phyloP scores from a whole-genome alignment of 2,329 filamentous ascomycete species.

The Colletotrichum shisoi region DNA sequence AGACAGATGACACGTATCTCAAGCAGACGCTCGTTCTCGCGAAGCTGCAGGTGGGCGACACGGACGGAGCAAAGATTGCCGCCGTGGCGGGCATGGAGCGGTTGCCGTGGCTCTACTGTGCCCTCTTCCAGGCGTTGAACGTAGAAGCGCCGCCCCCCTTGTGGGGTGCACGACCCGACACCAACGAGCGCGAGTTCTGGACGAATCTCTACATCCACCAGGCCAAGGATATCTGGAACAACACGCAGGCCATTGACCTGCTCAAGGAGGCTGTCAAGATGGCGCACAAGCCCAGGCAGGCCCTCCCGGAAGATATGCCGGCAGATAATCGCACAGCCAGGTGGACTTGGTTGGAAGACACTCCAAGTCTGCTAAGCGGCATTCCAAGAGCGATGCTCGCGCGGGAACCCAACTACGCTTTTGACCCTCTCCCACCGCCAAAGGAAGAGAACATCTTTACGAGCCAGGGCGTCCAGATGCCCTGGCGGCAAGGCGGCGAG shows the following conservation, averaged over 20 bases:
- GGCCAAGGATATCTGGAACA: conserved; percentile 87
- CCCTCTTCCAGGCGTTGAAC: conserved; percentile 80
- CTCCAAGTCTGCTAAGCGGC: conserved; percentile 72
- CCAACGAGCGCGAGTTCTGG: conserved; percentile 70
- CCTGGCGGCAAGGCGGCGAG: conserved; percentile 50
- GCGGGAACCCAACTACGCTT: conserved; percentile 73
- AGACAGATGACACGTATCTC: conserved; percentile 68
- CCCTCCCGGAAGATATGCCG: conserved; percentile 53
- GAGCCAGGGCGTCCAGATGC: conserved; percentile 52
- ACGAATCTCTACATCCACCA: conserved; percentile 78
- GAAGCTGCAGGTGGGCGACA: conserved; percentile 70
- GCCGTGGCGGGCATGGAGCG: conserved; percentile 73
- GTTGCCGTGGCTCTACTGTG: conserved; percentile 84
- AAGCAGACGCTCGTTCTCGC: conserved; percentile 80
- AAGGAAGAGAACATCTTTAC: conserved; percentile 63
- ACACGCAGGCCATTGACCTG: conserved; percentile 71
- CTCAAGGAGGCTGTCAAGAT: conserved; percentile 74
- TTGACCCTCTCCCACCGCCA: conserved; percentile 81
- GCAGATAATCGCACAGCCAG: conserved; percentile 67
- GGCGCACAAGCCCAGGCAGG: conserved; percentile 53
- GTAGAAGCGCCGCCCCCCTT: conserved; percentile 80
- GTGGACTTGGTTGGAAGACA: conserved; percentile 80
- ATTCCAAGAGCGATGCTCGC: conserved; percentile 72
- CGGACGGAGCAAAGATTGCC: conserved; percentile 68
- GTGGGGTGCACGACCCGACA: conserved; percentile 77